phyloP scores from a whole-genome alignment of 2,329 filamentous ascomycete species.

The Aspergillus pseudonomiae region DNA sequence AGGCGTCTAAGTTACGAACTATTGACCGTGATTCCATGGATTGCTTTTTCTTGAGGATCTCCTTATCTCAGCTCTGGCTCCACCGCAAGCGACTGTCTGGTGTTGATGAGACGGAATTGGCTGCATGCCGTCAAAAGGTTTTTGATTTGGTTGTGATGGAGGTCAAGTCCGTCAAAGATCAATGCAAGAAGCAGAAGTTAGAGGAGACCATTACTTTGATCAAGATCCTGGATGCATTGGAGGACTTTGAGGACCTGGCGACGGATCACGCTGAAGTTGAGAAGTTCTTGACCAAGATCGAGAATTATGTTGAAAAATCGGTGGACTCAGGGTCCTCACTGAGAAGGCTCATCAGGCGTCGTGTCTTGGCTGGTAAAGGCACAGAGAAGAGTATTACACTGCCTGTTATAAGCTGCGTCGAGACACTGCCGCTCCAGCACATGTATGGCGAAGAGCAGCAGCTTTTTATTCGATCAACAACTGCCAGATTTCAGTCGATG shows the following conservation, averaged over 20 bases:
- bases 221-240: conserved; percentile 42
- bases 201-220: conserved; percentile 39
- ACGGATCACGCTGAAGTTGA: conserved; percentile 37
- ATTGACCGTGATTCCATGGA: conserved; percentile 39
- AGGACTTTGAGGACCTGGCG: conserved; percentile 44
- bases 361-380: conserved; percentile 36
- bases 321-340: conserved; percentile 33
- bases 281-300: conserved; percentile 40
- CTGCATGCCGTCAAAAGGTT: conserved; percentile 35
- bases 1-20: conserved; percentile 34
- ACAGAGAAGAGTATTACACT: conserved; percentile 30
- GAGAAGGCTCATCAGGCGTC: conserved; percentile 35
- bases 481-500: conserved; percentile 39
- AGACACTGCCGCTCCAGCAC: conserved; percentile 39
- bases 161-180: conserved; percentile 39
- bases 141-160: conserved; percentile 39
- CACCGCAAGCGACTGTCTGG: conserved; percentile 35
- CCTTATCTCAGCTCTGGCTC: conserved; percentile 38
- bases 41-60: conserved; percentile 39
- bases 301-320: conserved; percentile 38
- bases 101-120: conserved; percentile 34
- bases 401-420: conserved; percentile 36
- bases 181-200: conserved; percentile 38
- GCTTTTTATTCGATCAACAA: conserved; percentile 39
- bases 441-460: conserved; percentile 44